Evolutionary conservation across 305 asterid genomes (phyloP), one percentile per base, ranked within the genome.

Genomic region (Petunia hybrid): DNA sequence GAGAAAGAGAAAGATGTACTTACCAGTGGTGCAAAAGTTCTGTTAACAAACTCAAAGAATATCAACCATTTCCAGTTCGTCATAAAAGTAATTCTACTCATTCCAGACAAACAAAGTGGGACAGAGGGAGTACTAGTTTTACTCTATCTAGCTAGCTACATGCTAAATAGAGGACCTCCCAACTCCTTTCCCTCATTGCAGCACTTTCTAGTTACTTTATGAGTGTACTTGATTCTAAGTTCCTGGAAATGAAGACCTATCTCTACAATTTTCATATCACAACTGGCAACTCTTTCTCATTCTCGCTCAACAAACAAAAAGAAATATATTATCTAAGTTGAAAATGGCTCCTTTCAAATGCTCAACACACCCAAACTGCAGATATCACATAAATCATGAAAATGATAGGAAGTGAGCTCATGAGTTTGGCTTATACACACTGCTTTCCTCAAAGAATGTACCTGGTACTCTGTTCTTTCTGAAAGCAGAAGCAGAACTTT

Each of bases 381-480:
- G 45, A 48, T 73, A 51, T 48, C 36, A 73, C 62, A 73, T 48
- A 48, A 51, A 35, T 48, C 62, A 3, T 35, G 61, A 51, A 48
- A 57, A 57, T 14, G 42, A 12, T 48, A 51, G 45, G 5, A 16
- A 71, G 46, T 36, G 45, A 73, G 63, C 36, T 12, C 63, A 12
- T 73, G 63, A 73, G 13, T 12, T 35, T 73, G 35, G 45, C 62
- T 48, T 3, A 48, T 13, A 63, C 8, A 76, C 10, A 22, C 22
- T 39, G 59, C n/a, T 57, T 56, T 57, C 53, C 66, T 39, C 62
- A 36, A 82, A 16, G 64, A 61, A 42, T 16, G 12, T 91, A 96
- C 99, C 98, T 92, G 99, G 82, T 89, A 90, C 83, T 96, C 99
- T 85, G 94, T 95, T 88, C 91, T 90, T 86, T 94, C 94, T 36